Evolutionary conservation across 1,284 basidiomycete species (phyloP), one percentile per base, ranked within the genome.

Genomic region (Pascua sp.): DNA sequence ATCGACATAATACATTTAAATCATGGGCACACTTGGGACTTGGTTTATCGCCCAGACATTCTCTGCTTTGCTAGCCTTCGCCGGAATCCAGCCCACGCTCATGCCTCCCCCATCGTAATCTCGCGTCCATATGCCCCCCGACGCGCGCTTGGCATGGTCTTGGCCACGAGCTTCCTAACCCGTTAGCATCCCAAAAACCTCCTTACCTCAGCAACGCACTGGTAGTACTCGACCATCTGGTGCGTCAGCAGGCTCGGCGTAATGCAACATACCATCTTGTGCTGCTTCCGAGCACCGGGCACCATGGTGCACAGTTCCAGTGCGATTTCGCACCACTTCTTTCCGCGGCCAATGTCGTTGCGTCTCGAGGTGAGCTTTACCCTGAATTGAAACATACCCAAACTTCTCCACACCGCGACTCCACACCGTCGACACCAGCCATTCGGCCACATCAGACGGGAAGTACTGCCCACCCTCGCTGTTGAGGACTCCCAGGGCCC

Each of bases 151-250:
- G 24, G 24, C 24, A 32, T 32, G 24, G 24, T 32, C 24, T 32
- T 32, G 24, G 24, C 24, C 24, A 32, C 4, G 3, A 32, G 24
- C 24, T 32, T 32, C 24, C 24, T 32, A 7, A 32, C 24, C 24
- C 7, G 24, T 32, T 3, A 32, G 24, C 7, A 32, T 32, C 24
- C 24, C 24, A 32, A 4, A 32, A 4, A 3, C 24, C 24, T 32
- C 24, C 24, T 32, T 32, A 32, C 24, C 24, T 32, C 24, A 32
- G 24, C 24, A 32, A 47, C 55, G 4, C 18, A 57, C 55, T 57
- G 10, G 50, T 52, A 57, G 18, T 51, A n/a, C 9, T 11, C 7
- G 15, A 41, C 17, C 53, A 55, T 55, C 53, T 55, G 53, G 17
- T 9, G 32, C 4, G 42, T 55, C 37, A 55, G 53, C 53, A 45